Evolutionary conservation across 257 asterid genomes (phyloP), one percentile per base, ranked within the genome.

Genomic region (Prunella vulgaris): DNA sequence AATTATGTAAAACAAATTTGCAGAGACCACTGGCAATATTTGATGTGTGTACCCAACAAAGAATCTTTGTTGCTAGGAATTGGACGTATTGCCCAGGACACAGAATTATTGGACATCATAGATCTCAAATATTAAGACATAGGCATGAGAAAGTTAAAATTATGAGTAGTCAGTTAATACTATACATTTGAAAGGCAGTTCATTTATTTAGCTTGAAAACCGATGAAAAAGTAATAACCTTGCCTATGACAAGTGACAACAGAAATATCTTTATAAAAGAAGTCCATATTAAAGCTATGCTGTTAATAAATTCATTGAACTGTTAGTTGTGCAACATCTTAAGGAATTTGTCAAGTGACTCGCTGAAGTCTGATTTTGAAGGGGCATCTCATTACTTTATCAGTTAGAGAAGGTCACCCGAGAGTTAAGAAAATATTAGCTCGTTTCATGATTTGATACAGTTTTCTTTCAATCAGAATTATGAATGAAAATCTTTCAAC

Each of bases 21-120:
- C 21, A 59, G 27, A 59, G 51, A 25, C 64, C 21, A 18, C 64
- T 32, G 5, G 49, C 63, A 74, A 21, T 40, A 48, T 74, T 5
- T 60, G 68, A 10, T 27, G 56, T 54, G 58, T 61, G 17, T 22
- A 53, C 58, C 46, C 2, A 42, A 76, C 21, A 4, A 2, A 30
- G 56, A 69, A 63, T 30, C 62, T 17, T 17, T 63, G 73, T 54
- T 44, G 68, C 51, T 30, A 64, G 69, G 69, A 64, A 64, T 51
- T 51, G 75, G 44, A 25, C n/a, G 35, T 15, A 38, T 75, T 37
- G 21, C 37, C 46, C 27, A 57, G 53, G 54, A 58, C 60, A 64
- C 30, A 17, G 27, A 46, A 60, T 21, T 24, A 7, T 48, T 44
- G 27, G 52, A 12, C 21, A 58, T 35, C 48, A 51, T 56, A 44